A percentile compares a stretch with the other conserved stretches of the same genome.
Evolutionary conservation across 2,329 filamentous ascomycete genomes (phyloP).

Genomic region (Claviceps purpurea): DNA sequence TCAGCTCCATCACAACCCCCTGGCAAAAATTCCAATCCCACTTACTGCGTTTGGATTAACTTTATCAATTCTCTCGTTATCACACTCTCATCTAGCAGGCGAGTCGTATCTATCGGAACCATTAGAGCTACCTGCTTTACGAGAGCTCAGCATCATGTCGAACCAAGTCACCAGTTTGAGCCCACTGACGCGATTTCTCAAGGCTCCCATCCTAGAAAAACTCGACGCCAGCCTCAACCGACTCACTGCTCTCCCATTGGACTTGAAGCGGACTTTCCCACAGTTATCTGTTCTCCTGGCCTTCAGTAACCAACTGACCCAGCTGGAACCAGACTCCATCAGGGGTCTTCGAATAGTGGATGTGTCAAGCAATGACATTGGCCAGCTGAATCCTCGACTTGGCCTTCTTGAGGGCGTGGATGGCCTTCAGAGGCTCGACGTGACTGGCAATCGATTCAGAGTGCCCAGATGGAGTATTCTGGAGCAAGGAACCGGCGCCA

Average conservation of each 20-base stretch:
- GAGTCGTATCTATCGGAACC: conserved; percentile 51
- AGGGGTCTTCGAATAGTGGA: conserved; percentile 64
- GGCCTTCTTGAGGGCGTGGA: conserved; percentile 57
- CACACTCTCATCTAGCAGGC: conserved; percentile 58
- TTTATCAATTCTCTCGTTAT: conserved; percentile 58
- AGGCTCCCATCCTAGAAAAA: conserved; percentile 61
- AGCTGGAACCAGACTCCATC: conserved; percentile 60
- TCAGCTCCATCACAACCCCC: conserved; percentile 64
- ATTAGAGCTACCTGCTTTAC: conserved; percentile 58
- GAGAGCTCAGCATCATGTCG: conserved; percentile 60
- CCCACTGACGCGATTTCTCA: conserved; percentile 50
- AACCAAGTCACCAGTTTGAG: conserved; percentile 62
- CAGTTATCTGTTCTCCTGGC: conserved; percentile 56
- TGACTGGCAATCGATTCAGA: conserved; percentile 74
- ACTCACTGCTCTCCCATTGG: conserved; percentile 52
- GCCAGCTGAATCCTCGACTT: conserved; percentile 65
- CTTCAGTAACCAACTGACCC: conserved; percentile 65
- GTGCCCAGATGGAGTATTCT: conserved; percentile 76
- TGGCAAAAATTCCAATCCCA: conserved; percentile 55
- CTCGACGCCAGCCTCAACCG: conserved; percentile 76
- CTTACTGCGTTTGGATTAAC: conserved; percentile 59
- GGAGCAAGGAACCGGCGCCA: conserved; percentile 75
- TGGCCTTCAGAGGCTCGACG: conserved; percentile 53
- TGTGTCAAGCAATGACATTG: conserved; percentile 74
- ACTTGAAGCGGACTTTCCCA: conserved; percentile 54